A percentile compares a stretch with the other conserved stretches of the same genome.
Evolutionary conservation across 345 rosid genomes (phyloP).

Genomic region (Murraya koenigii): DNA sequence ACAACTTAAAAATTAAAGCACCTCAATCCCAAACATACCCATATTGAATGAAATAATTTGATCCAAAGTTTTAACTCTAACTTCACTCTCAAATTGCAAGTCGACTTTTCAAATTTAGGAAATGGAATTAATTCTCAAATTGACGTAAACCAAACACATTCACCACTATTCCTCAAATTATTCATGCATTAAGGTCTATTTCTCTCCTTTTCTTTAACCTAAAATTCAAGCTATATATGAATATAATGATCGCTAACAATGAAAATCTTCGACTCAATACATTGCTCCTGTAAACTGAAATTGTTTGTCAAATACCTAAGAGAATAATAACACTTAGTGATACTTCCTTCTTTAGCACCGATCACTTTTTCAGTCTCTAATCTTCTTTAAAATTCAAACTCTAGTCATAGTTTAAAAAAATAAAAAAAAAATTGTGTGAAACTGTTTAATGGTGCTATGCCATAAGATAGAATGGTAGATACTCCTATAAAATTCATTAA

Average conservation of each 20-base stretch:
- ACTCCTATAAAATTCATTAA: too few species aligned
- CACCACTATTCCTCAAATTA: background rate
- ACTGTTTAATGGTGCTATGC: too few species aligned
- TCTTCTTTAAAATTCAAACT: too few species aligned
- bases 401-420: too few species aligned
- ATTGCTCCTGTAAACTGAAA: background rate
- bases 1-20: too few species aligned
- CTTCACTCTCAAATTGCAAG: background rate
- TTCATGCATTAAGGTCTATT: too few species aligned
- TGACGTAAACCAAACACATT: background rate
- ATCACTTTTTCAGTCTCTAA: background rate
- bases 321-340: background rate
- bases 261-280: background rate
- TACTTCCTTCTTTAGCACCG: background rate
- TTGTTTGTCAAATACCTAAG: background rate
- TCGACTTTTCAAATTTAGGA: background rate
- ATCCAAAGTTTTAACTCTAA: background rate
- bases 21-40: too few species aligned
- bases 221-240: background rate
- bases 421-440: too few species aligned
- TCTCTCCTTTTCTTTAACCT: background rate
- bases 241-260: background rate
- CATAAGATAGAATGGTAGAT: too few species aligned
- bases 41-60: background rate
- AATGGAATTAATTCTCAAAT: conserved; percentile 4